phyloP scores from a whole-genome alignment of 1,139 yeast species.

The Arxiozyma slooffiae region DNA sequence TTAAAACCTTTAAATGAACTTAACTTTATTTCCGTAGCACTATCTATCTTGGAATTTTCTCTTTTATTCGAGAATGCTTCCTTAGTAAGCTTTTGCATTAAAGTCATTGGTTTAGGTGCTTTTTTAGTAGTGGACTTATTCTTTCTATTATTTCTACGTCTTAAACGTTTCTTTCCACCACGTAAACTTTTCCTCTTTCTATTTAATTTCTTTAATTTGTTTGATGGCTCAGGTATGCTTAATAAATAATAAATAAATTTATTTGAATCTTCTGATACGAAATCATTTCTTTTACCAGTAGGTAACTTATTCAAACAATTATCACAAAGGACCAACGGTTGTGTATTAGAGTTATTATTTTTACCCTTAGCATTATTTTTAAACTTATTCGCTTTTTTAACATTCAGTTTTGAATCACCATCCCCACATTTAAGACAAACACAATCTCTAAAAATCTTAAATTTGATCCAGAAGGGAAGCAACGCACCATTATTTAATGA shows the following conservation, averaged over 20 bases:
- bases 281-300: slow-evolving; percentile 13
- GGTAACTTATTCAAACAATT: slow-evolving; percentile 33
- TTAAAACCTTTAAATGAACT: slow-evolving; percentile 29
- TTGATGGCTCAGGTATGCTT: slow-evolving; percentile 39
- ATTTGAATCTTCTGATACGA: slow-evolving; percentile 41
- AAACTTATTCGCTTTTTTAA: slow-evolving; percentile 11
- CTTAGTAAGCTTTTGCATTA: slow-evolving; percentile 21
- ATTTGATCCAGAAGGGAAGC: slow-evolving; percentile 40
- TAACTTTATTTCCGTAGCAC: slow-evolving; percentile 25
- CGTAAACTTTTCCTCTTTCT: slow-evolving; percentile 28
- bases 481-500: slow-evolving; percentile 47
- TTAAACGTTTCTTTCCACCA: slow-evolving; percentile 22
- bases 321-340: slow-evolving; percentile 33
- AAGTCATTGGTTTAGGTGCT: slow-evolving; percentile 14
- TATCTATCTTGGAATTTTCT: slow-evolving; percentile 22
- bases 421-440: slow-evolving; percentile 38
- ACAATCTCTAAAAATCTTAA: slow-evolving; percentile 42
- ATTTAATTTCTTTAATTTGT: slow-evolving; percentile 10
- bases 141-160: slow-evolving; percentile 10
- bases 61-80: slow-evolving; percentile 21
- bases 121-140: slow-evolving; percentile 8
- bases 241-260: slow-evolving; percentile 40
- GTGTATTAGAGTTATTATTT: slow-evolving; percentile 6
- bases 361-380: slow-evolving; percentile 17
- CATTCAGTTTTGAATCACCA: slow-evolving; percentile 35